Percentiles rank a stretch among this genome's conserved stretches.
These are phyloP conservation scores for Tephrocybe rancida DNA, from an alignment of 768 basidiomycete genomes.

Conservation along the genomic window DNA sequence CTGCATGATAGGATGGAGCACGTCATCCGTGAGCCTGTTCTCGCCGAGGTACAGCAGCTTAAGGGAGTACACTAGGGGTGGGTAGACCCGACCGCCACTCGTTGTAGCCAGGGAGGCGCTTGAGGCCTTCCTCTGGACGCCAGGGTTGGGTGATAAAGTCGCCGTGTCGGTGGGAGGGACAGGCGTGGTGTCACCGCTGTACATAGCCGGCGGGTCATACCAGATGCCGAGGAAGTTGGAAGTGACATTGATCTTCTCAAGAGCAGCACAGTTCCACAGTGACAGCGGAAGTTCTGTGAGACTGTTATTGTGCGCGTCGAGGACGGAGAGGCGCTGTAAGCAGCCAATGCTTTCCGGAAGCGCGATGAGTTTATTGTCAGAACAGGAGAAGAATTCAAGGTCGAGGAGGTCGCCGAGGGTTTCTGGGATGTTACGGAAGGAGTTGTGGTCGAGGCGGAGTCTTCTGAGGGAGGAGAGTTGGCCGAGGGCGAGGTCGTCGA, in stretches of 20 bases:
- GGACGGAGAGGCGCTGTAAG: conserved; percentile 68
- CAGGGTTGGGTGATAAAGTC: background rate
- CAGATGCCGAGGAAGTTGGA: conserved; percentile 83
- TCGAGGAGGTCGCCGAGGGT: conserved; percentile 72
- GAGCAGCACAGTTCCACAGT: conserved; percentile 82
- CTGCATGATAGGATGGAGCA: conserved; percentile 71
- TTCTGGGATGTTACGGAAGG: conserved; percentile 84
- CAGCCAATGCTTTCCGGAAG: conserved; percentile 79
- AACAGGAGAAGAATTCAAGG: conserved; percentile 78
- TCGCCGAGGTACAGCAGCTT: conserved; percentile 87
- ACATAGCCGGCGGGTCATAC: conserved; percentile 57
- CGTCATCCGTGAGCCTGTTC: conserved; percentile 83
- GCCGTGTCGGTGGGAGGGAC: too few relatives aligned
- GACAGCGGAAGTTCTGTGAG: conserved; percentile 71
- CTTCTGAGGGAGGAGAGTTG: conserved; percentile 72
- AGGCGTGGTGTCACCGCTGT: background rate
- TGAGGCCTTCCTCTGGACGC: conserved; percentile 33
- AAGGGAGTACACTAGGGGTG: conserved; percentile 68
- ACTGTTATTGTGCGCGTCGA: conserved; percentile 93
- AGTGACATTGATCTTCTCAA: conserved; percentile 79
- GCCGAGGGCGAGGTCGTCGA: conserved; percentile 74
- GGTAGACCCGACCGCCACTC: conserved; percentile 39
- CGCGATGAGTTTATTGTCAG: conserved; percentile 84
- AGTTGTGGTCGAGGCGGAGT: conserved; percentile 84
- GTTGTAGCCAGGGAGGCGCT: conserved; percentile 25